Conservation (phyloP, 1,284 basidiomycete genomes). For the Heliocybe sulcata region DNA sequence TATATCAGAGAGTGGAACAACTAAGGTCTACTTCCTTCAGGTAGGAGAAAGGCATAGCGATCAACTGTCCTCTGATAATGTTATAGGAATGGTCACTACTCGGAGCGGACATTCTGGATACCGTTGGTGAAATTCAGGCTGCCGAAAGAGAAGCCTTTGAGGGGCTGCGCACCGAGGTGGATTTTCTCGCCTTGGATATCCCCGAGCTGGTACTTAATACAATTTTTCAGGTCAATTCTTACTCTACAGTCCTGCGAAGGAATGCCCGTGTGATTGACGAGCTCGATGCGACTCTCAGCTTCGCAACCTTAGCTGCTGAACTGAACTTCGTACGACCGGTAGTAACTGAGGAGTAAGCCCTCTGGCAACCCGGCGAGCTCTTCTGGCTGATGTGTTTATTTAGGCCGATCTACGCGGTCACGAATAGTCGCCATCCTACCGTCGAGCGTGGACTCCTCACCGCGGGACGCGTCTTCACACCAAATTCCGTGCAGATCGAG, state of each 20-base stretch:
- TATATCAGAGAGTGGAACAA: conserved; percentile 56
- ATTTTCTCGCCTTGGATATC: conserved; percentile 8
- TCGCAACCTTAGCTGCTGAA: conserved; percentile 79
- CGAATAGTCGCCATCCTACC: conserved; percentile 84
- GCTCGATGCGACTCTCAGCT: conserved; percentile 79
- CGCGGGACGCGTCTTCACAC: conserved; percentile 71
- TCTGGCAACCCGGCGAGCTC: neutral
- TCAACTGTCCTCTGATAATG: conserved; percentile 3
- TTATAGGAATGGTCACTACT: conserved; percentile 71
- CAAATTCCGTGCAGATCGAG: conserved; percentile 71
- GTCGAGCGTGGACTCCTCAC: conserved; percentile 86
- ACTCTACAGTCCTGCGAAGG: conserved; percentile 48
- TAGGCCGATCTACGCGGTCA: conserved; percentile 63
- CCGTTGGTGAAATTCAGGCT: conserved; percentile 40
- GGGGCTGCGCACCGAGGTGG: conserved; percentile 57
- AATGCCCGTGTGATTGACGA: conserved; percentile 87
- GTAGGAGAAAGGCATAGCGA: conserved; percentile 27
- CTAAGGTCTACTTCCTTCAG: conserved; percentile 64
- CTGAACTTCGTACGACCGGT: conserved; percentile 71
- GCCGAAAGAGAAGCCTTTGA: conserved; percentile 73
- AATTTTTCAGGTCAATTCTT: conserved; percentile 48
- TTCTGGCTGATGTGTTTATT: neutral
- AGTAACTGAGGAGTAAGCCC: conserved; percentile 62
- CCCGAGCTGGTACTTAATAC: neutral
- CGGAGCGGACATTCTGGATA: conserved; percentile 57